Conservation (phyloP, 2,329 filamentous ascomycete genomes). For the Stachybotrys echinatus region DNA sequence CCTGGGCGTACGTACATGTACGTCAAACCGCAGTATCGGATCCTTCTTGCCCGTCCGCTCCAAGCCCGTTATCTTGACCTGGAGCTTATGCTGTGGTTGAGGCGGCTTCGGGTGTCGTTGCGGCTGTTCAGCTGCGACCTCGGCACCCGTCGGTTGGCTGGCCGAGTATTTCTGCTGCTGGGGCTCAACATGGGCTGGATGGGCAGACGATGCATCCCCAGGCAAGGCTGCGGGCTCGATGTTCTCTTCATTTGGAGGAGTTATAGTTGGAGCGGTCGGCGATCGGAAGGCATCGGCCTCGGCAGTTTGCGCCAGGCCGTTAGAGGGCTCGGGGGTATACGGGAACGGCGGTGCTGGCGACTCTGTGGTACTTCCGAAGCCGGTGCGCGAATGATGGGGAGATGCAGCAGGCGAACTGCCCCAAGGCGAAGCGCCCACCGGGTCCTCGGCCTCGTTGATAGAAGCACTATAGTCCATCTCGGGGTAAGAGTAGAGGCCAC, state of each 20-base stretch:
- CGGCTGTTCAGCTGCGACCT: slow-evolving; percentile 23
- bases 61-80: slow-evolving; percentile 89
- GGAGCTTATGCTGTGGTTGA: slow-evolving; percentile 74
- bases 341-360: slow-evolving; percentile 38
- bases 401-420: slow-evolving; percentile 47
- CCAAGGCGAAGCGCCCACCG: slow-evolving; percentile 50
- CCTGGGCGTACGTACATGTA: too few relatives aligned
- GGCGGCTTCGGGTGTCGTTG: slow-evolving; percentile 51
- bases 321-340: slow-evolving; percentile 37
- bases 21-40: slow-evolving; percentile 89
- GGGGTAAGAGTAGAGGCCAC: slow-evolving; percentile 13
- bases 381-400: slow-evolving; percentile 38
- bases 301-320: slow-evolving; percentile 33
- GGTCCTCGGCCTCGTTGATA: slow-evolving; percentile 49
- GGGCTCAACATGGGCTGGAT: slow-evolving; percentile 9
- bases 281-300: slow-evolving; percentile 39
- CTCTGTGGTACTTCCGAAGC: slow-evolving; percentile 34
- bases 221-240: slow-evolving; percentile 11
- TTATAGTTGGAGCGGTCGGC: slow-evolving; percentile 39
- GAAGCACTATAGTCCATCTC: slow-evolving; percentile 55
- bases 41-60: slow-evolving; percentile 95
- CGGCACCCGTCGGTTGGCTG: slow-evolving; percentile 16
- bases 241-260: slow-evolving; percentile 32
- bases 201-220: slow-evolving; percentile 2
- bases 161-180: slow-evolving; percentile 4